These are phyloP conservation scores for Cercospora sp. DNA, from an alignment of 2,329 filamentous ascomycete species.

Conservation along the genomic window DNA sequence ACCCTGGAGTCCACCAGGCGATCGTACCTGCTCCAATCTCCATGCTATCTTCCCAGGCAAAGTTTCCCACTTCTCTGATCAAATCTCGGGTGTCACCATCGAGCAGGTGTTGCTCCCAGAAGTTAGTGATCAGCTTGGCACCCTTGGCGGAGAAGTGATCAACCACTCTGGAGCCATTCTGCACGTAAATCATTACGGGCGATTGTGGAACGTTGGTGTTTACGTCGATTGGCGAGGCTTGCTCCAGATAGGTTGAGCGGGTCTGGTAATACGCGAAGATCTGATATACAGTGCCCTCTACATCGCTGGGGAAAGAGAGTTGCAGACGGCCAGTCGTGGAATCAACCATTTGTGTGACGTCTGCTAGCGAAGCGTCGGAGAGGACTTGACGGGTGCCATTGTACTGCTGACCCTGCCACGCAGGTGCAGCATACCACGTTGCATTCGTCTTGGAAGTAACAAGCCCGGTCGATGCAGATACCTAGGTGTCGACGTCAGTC, in stretches of 20 bases:
- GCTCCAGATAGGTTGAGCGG: conserved; percentile 36
- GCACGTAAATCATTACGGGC: conserved; percentile 27
- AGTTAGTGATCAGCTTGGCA: conserved; percentile 35
- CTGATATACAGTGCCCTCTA: conserved; percentile 27
- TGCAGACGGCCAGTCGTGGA: conserved; percentile 28
- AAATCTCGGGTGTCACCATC: conserved; percentile 29
- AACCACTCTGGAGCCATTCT: conserved; percentile 40
- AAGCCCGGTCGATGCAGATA: conserved; percentile 25
- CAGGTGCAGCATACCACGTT: conserved; percentile 19
- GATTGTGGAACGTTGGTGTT: conserved; percentile 30
- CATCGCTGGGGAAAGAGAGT: conserved; percentile 28
- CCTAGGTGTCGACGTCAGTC: background rate
- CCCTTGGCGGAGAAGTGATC: conserved; percentile 41
- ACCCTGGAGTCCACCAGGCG: conserved; percentile 34
- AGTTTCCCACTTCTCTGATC: conserved; percentile 37
- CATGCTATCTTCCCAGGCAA: conserved; percentile 42
- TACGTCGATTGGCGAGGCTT: conserved; percentile 34
- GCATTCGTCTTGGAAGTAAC: conserved; percentile 17
- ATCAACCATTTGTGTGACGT: conserved; percentile 35
- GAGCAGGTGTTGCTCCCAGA: conserved; percentile 40
- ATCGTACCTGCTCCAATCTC: conserved; percentile 34
- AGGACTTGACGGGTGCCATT: conserved; percentile 33
- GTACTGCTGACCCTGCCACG: conserved; percentile 20
- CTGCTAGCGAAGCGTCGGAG: conserved; percentile 30
- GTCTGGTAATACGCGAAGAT: conserved; percentile 40